Conservation (phyloP, 805 yeast genomes). For the Teunomyces stri region DNA sequence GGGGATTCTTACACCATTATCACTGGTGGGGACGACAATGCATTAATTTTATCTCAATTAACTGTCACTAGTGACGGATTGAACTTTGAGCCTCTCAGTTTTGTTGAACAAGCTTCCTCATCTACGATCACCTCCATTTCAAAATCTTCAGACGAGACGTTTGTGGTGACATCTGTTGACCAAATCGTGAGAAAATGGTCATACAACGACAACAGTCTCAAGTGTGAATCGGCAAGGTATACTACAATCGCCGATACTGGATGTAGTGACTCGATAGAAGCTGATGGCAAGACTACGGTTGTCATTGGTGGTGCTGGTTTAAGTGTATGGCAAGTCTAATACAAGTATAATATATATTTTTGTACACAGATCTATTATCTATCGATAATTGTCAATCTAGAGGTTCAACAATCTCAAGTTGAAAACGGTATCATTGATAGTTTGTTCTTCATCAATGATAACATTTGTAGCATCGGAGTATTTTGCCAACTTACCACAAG, state of each 20-base stretch:
- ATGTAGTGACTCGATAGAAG: conserved; percentile 46
- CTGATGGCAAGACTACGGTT: conserved; percentile 28
- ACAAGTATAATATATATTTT: not conserved
- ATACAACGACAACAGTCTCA: conserved; percentile 20
- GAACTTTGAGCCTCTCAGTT: conserved; percentile 26
- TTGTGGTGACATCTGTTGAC: conserved; percentile 76
- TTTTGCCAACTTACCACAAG: conserved; percentile 62
- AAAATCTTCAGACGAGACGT: conserved; percentile 20
- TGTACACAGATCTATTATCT: not conserved
- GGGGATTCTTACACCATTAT: conserved; percentile 33
- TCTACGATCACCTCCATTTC: conserved; percentile 77
- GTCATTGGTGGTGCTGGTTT: conserved; percentile 82
- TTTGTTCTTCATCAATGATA: conserved; percentile 84
- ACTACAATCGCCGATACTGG: conserved; percentile 94
- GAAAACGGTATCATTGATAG: conserved; percentile 70
- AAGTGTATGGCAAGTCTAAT: conserved; percentile 43
- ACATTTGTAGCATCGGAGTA: conserved; percentile 41
- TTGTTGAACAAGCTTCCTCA: conserved; percentile 66
- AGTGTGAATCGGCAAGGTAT: conserved; percentile 43
- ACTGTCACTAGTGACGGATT: conserved; percentile 8
- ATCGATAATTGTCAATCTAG: conserved; percentile 21
- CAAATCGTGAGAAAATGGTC: conserved; percentile 73
- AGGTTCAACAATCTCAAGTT: conserved; percentile 73
- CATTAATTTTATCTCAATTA: conserved; percentile 37
- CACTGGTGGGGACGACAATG: conserved; percentile 95